These are phyloP conservation scores for Elaeis guineensis DNA, from an alignment of 176 grass and related monocot genomes.

Conservation along the genomic window DNA sequence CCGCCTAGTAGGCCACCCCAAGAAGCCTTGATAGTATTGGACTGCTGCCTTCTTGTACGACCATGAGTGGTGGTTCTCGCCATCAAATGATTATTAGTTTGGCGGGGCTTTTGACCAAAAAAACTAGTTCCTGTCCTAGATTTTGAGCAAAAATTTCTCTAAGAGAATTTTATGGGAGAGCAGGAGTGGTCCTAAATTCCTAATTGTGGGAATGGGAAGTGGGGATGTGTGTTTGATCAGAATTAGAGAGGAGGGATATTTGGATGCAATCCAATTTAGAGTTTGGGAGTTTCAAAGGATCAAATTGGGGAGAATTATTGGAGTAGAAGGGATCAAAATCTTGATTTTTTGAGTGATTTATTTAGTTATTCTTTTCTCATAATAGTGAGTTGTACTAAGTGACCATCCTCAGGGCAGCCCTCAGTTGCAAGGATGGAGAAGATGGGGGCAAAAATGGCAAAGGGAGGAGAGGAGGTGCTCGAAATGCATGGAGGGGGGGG, in stretches of 20 bases:
- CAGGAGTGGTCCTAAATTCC: conserved; percentile 5
- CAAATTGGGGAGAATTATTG: no score
- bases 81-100: conserved; percentile 11
- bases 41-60: background rate
- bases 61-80: background rate
- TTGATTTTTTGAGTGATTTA: no score
- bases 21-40: conserved; percentile 7
- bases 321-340: no score
- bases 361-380: no score
- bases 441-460: no score
- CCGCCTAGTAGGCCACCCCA: conserved; percentile 63
- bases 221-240: conserved; percentile 9
- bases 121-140: conserved; percentile 2
- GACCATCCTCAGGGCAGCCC: no score
- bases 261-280: no score
- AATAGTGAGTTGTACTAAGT: no score
- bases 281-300: no score
- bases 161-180: conserved; percentile 7
- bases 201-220: conserved; percentile 24
- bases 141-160: conserved; percentile 13
- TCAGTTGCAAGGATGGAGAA: no score
- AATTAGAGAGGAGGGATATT: background rate
- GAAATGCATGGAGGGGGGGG: no score
- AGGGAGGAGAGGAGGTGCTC: no score
- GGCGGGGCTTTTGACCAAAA: conserved; percentile 1